Percentiles rank a stretch among this genome's conserved stretches.
Evolutionary conservation across 2,329 filamentous ascomycete genomes (phyloP).

Genomic region (Aspergillus japonicus): DNA sequence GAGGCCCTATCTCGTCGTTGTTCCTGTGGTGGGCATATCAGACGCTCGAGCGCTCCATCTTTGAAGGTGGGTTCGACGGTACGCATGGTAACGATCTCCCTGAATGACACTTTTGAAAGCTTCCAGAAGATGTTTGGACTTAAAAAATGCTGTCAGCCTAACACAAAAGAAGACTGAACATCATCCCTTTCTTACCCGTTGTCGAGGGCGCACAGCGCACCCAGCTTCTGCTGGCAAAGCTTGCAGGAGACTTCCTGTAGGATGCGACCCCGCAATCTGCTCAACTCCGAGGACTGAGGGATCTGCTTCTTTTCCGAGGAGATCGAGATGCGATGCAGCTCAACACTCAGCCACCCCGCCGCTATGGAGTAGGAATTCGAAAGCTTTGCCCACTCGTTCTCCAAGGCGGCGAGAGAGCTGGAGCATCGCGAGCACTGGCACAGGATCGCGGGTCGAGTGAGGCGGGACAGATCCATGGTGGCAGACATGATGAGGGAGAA

Average conservation of each 20-base stretch:
- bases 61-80: constrained; percentile 37
- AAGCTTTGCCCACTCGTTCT: constrained; percentile 43
- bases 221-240: constrained; percentile 40
- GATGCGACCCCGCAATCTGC: constrained; percentile 34
- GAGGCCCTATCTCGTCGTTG: constrained; percentile 22
- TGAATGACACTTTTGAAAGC: constrained; percentile 38
- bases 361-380: constrained; percentile 38
- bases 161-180: not conserved
- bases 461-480: constrained; percentile 37
- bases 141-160: constrained; percentile 1
- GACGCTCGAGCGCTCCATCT: constrained; percentile 33
- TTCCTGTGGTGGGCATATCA: constrained; percentile 26
- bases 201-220: constrained; percentile 35
- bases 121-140: constrained; percentile 43
- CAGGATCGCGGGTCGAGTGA: constrained; percentile 39
- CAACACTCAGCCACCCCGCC: constrained; percentile 39
- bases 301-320: constrained; percentile 38
- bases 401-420: constrained; percentile 41
- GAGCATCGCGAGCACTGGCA: constrained; percentile 40
- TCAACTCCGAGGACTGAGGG: constrained; percentile 37
- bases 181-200: constrained; percentile 32
- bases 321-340: constrained; percentile 38
- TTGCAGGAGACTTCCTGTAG: constrained; percentile 39
- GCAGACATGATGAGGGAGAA: constrained; percentile 1
- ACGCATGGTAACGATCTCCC: constrained; percentile 42